These are phyloP conservation scores for Choricystis sp. DNA, from an alignment of 139 green algal genomes.

Conservation along the genomic window DNA sequence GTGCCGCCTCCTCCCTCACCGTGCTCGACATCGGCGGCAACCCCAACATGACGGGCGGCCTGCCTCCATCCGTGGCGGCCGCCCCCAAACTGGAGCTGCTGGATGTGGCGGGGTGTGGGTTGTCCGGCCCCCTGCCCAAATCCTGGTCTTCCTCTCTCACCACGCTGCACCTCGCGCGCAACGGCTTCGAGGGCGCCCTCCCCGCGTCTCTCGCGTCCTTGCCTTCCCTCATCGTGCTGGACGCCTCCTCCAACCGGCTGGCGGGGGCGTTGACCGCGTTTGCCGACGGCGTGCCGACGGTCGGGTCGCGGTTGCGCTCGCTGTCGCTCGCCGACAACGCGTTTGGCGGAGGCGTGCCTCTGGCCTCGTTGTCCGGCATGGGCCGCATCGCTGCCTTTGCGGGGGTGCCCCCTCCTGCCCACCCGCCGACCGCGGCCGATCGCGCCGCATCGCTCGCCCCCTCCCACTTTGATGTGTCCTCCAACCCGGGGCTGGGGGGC, in stretches of 20 bases:
- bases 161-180: slow-evolving; percentile 50
- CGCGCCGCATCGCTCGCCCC: too few relatives aligned
- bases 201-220: slow-evolving; percentile 53
- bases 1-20: not conserved
- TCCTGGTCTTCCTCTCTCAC: not conserved
- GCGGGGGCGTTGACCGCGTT: too few relatives aligned
- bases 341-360: too few relatives aligned
- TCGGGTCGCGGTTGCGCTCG: slow-evolving; percentile 43
- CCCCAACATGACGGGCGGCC: not conserved
- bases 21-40: not conserved
- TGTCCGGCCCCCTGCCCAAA: slow-evolving; percentile 34
- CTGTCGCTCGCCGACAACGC: slow-evolving; percentile 56
- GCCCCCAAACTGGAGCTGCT: slow-evolving; percentile 19
- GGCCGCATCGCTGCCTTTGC: too few relatives aligned
- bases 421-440: too few relatives aligned
- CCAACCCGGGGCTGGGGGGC: slow-evolving; percentile 5
- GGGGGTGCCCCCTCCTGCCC: too few relatives aligned
- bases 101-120: slow-evolving; percentile 54
- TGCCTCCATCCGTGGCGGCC: not conserved
- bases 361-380: too few relatives aligned
- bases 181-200: slow-evolving; percentile 52
- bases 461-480: too few relatives aligned
- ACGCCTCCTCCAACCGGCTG: slow-evolving; percentile 64
- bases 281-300: slow-evolving; percentile 50
- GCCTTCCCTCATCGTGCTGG: slow-evolving; percentile 42